Conservation (phyloP, 176 grass and related monocot species). For the Triticum turgidum region DNA sequence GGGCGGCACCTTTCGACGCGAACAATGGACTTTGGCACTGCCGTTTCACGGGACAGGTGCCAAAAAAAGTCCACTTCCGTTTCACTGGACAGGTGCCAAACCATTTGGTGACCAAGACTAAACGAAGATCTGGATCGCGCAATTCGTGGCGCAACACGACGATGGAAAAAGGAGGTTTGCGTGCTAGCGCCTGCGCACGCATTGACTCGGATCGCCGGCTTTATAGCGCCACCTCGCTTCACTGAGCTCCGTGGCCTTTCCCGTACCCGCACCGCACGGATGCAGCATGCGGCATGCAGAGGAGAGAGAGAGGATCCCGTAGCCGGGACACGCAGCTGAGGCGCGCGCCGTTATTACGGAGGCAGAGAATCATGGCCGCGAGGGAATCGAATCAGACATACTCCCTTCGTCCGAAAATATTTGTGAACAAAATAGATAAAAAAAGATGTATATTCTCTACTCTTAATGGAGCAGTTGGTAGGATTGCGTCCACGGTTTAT, state of each 20-base stretch:
- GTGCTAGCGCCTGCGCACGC: neutral
- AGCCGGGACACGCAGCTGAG: conserved; percentile 15
- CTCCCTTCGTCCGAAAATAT: no score
- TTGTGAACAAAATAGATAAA: no score
- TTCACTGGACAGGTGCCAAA: neutral
- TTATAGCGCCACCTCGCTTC: neutral
- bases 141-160: neutral
- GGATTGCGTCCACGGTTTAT: no score
- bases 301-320: neutral
- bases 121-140: neutral
- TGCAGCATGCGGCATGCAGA: conserved; percentile 20
- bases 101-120: neutral
- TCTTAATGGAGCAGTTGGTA: no score
- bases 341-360: neutral
- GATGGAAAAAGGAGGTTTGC: neutral
- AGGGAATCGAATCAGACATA: neutral
- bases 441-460: no score
- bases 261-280: conserved; percentile 36
- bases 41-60: neutral
- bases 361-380: neutral
- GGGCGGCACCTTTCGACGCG: no score
- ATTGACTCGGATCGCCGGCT: conserved; percentile 14
- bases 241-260: neutral
- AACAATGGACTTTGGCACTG: neutral
- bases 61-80: neutral